Conservation (phyloP, 148 eudicot species). For the Amaranthus palmeri region DNA sequence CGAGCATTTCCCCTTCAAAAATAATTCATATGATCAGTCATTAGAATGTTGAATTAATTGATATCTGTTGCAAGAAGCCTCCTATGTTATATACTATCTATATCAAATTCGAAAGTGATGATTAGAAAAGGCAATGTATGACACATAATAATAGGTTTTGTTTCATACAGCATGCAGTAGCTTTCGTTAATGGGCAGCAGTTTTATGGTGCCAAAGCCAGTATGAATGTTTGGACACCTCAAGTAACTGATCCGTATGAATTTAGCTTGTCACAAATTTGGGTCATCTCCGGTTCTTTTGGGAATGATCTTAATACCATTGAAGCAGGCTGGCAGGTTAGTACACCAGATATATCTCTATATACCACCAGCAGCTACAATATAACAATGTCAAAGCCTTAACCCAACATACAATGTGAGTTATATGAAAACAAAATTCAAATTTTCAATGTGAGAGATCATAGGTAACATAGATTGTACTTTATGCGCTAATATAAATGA, state of each 20-base stretch:
- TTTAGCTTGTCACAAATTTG: slow-evolving; percentile 94
- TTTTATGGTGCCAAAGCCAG: slow-evolving; percentile 95
- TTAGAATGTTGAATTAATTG: too few species aligned
- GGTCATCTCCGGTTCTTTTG: slow-evolving; percentile 91
- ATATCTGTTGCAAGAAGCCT: too few species aligned
- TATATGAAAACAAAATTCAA: too few species aligned
- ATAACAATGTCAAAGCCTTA: too few species aligned
- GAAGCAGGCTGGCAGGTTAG: slow-evolving; percentile 99
- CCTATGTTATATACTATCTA: neutral
- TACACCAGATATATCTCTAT: neutral
- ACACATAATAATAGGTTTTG: neutral
- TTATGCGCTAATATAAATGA: too few species aligned
- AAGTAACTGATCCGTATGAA: slow-evolving; percentile 64
- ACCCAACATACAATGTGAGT: too few species aligned
- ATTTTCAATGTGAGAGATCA: too few species aligned
- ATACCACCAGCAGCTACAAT: too few species aligned
- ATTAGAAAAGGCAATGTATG: neutral
- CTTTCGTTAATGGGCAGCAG: slow-evolving; percentile 76
- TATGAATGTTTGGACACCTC: slow-evolving; percentile 93
- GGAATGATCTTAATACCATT: slow-evolving; percentile 89
- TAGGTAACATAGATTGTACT: too few species aligned
- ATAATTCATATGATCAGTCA: too few species aligned
- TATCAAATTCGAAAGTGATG: neutral
- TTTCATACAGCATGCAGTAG: slow-evolving; percentile 77
- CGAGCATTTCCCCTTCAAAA: neutral